Base-by-base conservation (phyloP, 2,329 filamentous ascomycete species). In the Ascochyta lentis region DNA sequence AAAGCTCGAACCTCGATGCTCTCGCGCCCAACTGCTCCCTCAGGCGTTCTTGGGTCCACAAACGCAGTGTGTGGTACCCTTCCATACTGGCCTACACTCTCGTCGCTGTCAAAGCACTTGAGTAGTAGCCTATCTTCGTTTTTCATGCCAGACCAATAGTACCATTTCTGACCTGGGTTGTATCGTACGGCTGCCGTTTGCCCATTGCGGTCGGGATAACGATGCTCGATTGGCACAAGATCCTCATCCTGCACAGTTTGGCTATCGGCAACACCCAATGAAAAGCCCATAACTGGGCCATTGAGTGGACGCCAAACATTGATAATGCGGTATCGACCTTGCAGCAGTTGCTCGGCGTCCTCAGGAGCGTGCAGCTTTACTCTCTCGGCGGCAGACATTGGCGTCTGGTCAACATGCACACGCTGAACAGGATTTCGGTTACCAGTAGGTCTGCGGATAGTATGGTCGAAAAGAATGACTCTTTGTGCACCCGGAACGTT, bases 1-100 rank as follows among this genome's bases (percentile, higher is more conserved):
- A 96, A 80, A 33, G 90, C 87, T 65, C 93, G 83, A 15, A 96
- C 90, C 76, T 97, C 93, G 71, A 97, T 96, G 72, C 92, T 96
- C 80, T 96, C 90, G 62, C 92, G 83, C 0, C 84, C 84, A 60
- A 87, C 86, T 4, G 89, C 91, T 41, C 88, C 89, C 16, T 81
- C 77, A 3, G 86, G 84, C 1, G 89, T 91, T 56, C 88, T 80
- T 2, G 90, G 88, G 72, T 96, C 89, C 35, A 83, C 79, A 76
- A 96, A 97, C 0, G 76, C 75, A 13, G 75, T 53, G 84, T 86
- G 34, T 66, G 79, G 81, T 57, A 82, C 80, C 29, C 79, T 71
- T 23, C 78, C 79, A 10, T 55, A 50, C 23, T 55, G 53, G 8
- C 53, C 53, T 6, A 55, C 41, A 5, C 33, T 71, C 56, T 74